Base-by-base conservation (phyloP, 768 basidiomycete genomes). In the Mycena polygramma region DNA sequence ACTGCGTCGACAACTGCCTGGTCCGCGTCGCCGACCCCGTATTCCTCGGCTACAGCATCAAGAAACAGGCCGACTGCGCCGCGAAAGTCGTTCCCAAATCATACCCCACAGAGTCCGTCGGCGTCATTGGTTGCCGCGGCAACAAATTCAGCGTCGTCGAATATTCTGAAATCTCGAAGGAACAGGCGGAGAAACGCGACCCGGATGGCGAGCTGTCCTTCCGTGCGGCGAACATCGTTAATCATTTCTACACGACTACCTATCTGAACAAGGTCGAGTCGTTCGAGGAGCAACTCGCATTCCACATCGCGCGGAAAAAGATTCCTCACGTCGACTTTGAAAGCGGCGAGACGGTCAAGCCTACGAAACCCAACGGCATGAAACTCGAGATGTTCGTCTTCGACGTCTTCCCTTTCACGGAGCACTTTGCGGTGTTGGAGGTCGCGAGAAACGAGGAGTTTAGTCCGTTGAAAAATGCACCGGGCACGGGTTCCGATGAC, bases 371-470 rank as follows among this genome's bases (percentile, higher is more conserved):
- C n/a, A 99, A 99, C 79, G 98, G 98, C 70, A 97, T 99, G 95
- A 99, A 99, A 83, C 90, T 99, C 71, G 98, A 99, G 81, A 85
- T 97, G 84, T 99, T 99, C 82, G 94, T 99, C 39, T 99, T 99
- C 77, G 98, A 99, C 81, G 98, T 99, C 53, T 98, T 99, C 86
- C 97, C 97, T 0, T 95, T 89, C 82, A 95, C 96, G 35, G 80
- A 90, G 77, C 84, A 81, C 59, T 95, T 97, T 73, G 90, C 93
- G 36, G 95, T 98, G 48, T 82, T 99, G 77, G 96, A 98, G 80
- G 95, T 98, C 52, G 88, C 89, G 59, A 85, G 98, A 65, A 85
- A 86, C 68, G 94, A 97, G 69, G 97, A 99, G 82, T 99, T 99
- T 76, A 96, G 94, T 72, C 97, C 97, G 43, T 81, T 99, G 79